Evolutionary conservation across 345 rosid species (phyloP).

Genomic region (Capsella bursapastoris): DNA sequence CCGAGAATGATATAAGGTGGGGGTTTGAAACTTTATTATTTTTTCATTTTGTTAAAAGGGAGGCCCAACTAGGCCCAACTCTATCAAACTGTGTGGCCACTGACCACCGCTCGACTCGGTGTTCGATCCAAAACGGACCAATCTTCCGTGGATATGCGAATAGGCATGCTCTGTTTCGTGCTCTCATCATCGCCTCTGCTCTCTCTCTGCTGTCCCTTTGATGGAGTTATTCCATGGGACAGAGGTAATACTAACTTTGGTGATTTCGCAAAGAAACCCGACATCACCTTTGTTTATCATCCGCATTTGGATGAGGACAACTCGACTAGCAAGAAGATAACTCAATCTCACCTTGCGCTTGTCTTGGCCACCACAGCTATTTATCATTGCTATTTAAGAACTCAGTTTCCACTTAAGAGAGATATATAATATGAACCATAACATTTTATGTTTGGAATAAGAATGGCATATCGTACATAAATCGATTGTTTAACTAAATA

Average conservation of each 20-base stretch:
- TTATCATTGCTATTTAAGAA: conserved; percentile 45
- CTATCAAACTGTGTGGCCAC: neutral
- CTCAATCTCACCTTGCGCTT: conserved; percentile 24
- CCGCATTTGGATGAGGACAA: conserved; percentile 64
- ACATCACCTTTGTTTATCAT: conserved; percentile 72
- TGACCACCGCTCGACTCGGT: neutral
- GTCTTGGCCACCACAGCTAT: conserved; percentile 28
- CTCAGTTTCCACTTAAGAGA: conserved; percentile 52
- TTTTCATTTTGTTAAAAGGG: neutral
- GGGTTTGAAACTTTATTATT: too few species aligned
- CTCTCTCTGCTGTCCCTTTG: conserved; percentile 48
- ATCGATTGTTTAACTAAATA: conserved; percentile 7
- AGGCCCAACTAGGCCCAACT: neutral
- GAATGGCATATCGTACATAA: conserved; percentile 22
- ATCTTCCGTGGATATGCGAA: conserved; percentile 58
- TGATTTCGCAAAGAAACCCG: conserved; percentile 57
- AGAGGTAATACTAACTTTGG: conserved; percentile 35
- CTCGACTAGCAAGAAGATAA: neutral
- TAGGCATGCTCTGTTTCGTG: conserved; percentile 67
- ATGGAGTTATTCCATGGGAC: conserved; percentile 7
- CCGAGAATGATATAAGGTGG: too few species aligned
- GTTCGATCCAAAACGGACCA: neutral
- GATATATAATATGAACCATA: conserved; percentile 45
- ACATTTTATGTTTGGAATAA: conserved; percentile 23
- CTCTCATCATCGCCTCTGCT: conserved; percentile 50